Base-by-base conservation (phyloP, 2,329 filamentous ascomycete genomes). In the Sarocladium strictum region DNA sequence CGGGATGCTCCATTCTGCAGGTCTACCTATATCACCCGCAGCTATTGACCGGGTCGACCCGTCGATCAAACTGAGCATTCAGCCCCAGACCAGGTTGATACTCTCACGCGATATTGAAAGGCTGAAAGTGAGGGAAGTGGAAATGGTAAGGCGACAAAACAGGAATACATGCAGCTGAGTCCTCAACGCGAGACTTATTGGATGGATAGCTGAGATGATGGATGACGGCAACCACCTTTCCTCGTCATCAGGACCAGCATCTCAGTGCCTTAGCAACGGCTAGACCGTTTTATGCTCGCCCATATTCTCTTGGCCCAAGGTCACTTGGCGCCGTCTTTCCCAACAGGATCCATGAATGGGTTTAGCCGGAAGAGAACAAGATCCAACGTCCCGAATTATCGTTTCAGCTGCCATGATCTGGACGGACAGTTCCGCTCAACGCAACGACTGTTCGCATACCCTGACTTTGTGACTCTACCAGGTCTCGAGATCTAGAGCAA, bases 51-150 rank as follows among this genome's bases (percentile, higher is more conserved):
- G 19, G 47, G 47, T 21, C 17, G 21, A 17, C 14, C 29, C 47
- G 47, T 51, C 47, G 47, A 51, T 51, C 47, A 51, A 51, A 51
- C 47, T 51, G 47, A 51, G 47, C 47, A 51, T 51, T 51, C 27
- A 32, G 47, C 47, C 47, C 47, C n/a, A 11, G 47, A 51, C 47
- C 17, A 51, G 47, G 47, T 26, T 33, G 3, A 12, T 21, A 33
- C 29, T 24, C 23, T 47, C 43, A 29, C 43, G 23, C 43, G 43
- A 27, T 47, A 47, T 47, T 47, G 43, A 47, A 47, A 47, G 43
- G 43, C 43, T 47, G 43, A 47, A 27, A 29, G 43, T 47, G 43
- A 24, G 38, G 43, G 43, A 47, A 17, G 5, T n/a, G n/a, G n/a
- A 24, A 7, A 27, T 5, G 43, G 23, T 32, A 27, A 29, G 4